A percentile compares a stretch with the other conserved stretches of the same genome.
phyloP scores from a whole-genome alignment of 176 grass and related monocot genomes.

The Zoysia pacifica region DNA sequence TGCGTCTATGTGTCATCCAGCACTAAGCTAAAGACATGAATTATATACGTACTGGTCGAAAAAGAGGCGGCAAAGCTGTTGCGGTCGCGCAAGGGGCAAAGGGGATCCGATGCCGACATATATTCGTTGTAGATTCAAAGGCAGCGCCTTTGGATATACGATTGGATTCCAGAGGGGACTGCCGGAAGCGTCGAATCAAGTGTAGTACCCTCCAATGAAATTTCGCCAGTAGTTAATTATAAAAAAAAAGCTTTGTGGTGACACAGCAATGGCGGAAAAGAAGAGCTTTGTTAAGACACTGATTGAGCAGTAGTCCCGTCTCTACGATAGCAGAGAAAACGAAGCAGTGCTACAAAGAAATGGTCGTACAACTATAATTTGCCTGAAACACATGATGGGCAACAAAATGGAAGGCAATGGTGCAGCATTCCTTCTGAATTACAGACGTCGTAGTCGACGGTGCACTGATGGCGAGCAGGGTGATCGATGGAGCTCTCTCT shows the following conservation, averaged over 20 bases:
- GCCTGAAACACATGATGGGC: not conserved
- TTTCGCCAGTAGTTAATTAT: no score
- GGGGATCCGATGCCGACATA: not conserved
- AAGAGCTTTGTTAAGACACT: not conserved
- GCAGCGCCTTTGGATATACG: conserved; percentile 19
- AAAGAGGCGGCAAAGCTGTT: conserved; percentile 8
- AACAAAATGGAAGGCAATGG: not conserved
- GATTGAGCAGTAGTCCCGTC: not conserved
- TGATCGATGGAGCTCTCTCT: not conserved
- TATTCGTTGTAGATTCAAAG: conserved; percentile 34
- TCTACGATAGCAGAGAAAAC: conserved; percentile 37
- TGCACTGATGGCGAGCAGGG: not conserved
- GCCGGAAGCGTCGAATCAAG: not conserved
- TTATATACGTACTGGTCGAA: conserved; percentile 30
- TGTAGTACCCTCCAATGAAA: not conserved
- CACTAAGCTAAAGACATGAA: conserved; percentile 51
- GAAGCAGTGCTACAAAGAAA: not conserved
- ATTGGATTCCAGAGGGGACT: conserved; percentile 35
- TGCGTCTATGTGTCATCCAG: conserved; percentile 14
- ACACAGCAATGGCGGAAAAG: not conserved
- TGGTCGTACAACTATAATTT: not conserved
- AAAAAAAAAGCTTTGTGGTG: no score
- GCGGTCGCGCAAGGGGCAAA: not conserved
- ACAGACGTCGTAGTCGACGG: not conserved
- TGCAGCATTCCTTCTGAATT: not conserved